These are phyloP conservation scores for Lachancea quebecensis DNA, from an alignment of 805 yeast species.

Conservation along the genomic window DNA sequence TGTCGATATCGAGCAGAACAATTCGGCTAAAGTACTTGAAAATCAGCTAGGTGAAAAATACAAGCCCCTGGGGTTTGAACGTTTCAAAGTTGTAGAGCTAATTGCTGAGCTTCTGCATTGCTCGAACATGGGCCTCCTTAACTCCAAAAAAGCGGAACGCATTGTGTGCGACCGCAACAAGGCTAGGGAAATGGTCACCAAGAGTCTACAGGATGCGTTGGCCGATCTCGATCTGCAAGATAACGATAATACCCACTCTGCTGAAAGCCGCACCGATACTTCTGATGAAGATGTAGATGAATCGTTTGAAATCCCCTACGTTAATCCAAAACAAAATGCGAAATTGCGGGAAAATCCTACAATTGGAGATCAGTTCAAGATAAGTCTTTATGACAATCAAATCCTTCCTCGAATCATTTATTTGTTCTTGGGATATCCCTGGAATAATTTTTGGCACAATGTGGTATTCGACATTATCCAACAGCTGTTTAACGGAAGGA, in stretches of 20 bases:
- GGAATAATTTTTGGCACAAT: constrained; percentile 96
- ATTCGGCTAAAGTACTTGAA: constrained; percentile 30
- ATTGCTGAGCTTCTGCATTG: constrained; percentile 94
- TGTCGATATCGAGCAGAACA: constrained; percentile 19
- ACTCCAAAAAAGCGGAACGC: constrained; percentile 65
- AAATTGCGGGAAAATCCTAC: constrained; percentile 53
- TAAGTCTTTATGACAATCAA: constrained; percentile 67
- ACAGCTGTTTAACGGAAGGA: constrained; percentile 83
- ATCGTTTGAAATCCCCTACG: constrained; percentile 31
- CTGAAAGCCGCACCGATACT: constrained; percentile 7
- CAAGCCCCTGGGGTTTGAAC: constrained; percentile 81
- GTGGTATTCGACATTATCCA: constrained; percentile 96
- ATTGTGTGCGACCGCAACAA: constrained; percentile 63
- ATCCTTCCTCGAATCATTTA: constrained; percentile 61
- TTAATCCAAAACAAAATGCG: constrained; percentile 34
- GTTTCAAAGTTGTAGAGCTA: constrained; percentile 84
- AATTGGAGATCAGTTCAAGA: constrained; percentile 83
- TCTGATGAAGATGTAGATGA: constrained; percentile 30
- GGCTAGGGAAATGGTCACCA: constrained; percentile 49
- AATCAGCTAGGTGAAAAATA: constrained; percentile 58
- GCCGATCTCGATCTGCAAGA: constrained; percentile 23
- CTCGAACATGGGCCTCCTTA: constrained; percentile 90
- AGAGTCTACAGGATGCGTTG: constrained; percentile 29
- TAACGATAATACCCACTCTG: constrained; percentile 4
- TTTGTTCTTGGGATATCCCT: constrained; percentile 79